phyloP scores from a whole-genome alignment of 306 rosid species.

The barrel medic (Medicago truncatula) region MtrunA17r5.0-ANR NC_053049.1:29542001-29542500 shows the following conservation, averaged over 20 bases:
- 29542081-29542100: no score
- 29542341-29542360: background rate
- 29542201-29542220: background rate
- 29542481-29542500: background rate
- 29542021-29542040: no score
- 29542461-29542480: no score
- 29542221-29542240: no score
- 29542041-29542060: no score
- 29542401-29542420: background rate
- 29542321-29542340: background rate
- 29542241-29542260: background rate
- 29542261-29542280: background rate
- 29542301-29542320: background rate
- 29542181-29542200: background rate
- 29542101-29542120: no score
- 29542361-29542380: background rate
- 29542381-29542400: background rate
- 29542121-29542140: no score
- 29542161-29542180: no score
- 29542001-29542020: no score
- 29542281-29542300: background rate
- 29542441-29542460: background rate
- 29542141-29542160: no score
- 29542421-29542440: background rate
- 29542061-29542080: no score